Evolutionary conservation across 148 eudicot genomes (phyloP).

Genomic region (Rhododendron ferrugineum): DNA sequence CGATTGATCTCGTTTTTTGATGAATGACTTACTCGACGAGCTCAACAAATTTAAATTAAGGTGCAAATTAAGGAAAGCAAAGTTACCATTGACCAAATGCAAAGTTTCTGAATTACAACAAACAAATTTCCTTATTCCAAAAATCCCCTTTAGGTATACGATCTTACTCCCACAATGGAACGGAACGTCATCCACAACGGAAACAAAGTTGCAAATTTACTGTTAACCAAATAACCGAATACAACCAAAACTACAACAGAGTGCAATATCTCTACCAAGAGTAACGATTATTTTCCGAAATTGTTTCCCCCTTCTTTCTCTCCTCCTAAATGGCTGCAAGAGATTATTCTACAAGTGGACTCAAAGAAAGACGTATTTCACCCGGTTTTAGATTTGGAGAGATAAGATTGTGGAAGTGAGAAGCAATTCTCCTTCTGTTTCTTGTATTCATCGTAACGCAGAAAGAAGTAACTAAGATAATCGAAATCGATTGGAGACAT

Average conservation of each 20-base stretch:
- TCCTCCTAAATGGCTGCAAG: neutral
- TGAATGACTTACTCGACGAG: too few species aligned
- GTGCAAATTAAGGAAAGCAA: neutral
- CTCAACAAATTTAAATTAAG: neutral
- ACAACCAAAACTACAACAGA: slow-evolving; percentile 5
- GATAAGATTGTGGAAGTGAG: slow-evolving; percentile 43
- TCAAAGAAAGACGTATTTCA: neutral
- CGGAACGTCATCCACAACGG: neutral
- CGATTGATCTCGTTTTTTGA: too few species aligned
- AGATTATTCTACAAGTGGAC: slow-evolving; percentile 1
- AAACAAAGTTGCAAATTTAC: neutral
- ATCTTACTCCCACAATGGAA: neutral
- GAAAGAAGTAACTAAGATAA: slow-evolving; percentile 74
- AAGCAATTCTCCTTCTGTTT: slow-evolving; percentile 57
- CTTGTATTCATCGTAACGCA: slow-evolving; percentile 76
- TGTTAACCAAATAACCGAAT: neutral
- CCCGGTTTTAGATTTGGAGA: slow-evolving; percentile 16
- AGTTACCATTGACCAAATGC: neutral
- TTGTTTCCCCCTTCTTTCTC: neutral
- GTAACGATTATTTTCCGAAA: neutral
- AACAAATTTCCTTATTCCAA: neutral
- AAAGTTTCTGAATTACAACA: slow-evolving; percentile 5
- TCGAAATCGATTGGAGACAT: slow-evolving; percentile 93
- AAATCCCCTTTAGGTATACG: neutral
- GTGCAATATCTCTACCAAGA: neutral